phyloP scores from a whole-genome alignment of 306 rosid species.

The Glycine soja region DNA sequence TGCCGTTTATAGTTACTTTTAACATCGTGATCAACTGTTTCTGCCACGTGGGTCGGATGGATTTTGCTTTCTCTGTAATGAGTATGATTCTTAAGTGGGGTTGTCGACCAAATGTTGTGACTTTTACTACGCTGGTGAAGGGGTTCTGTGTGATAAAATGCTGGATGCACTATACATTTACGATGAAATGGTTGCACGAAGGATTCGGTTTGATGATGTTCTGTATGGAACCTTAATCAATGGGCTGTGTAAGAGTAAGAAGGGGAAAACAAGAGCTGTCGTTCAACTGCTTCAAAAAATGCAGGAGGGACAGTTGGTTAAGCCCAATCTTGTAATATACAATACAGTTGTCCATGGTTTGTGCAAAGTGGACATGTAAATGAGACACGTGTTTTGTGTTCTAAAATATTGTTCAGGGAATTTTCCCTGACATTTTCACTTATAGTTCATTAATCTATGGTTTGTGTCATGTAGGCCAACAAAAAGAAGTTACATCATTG shows the following conservation, averaged over 20 bases:
- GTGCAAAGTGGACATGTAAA: constrained; percentile 28
- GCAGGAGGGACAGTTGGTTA: not conserved
- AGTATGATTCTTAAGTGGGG: constrained; percentile 42
- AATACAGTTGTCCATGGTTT: constrained; percentile 26
- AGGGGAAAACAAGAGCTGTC: not conserved
- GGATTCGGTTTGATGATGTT: constrained; percentile 16
- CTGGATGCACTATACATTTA: not conserved
- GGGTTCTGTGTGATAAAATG: constrained; percentile 18
- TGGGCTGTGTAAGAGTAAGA: constrained; percentile 26
- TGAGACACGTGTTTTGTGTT: constrained; percentile 36
- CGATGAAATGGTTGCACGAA: not conserved
- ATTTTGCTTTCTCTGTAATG: constrained; percentile 33
- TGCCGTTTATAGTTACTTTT: constrained; percentile 33
- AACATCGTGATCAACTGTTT: constrained; percentile 40
- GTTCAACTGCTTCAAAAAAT: constrained; percentile 20
- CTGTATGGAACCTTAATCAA: constrained; percentile 31
- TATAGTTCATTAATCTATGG: constrained; percentile 33
- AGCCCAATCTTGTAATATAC: constrained; percentile 32
- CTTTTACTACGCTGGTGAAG: constrained; percentile 30
- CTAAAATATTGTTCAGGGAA: constrained; percentile 33
- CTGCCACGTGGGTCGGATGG: constrained; percentile 33
- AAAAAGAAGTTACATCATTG: constrained; percentile 16
- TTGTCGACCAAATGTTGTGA: constrained; percentile 19
- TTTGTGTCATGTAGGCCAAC: not conserved
- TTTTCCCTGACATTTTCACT: constrained; percentile 31